Evolutionary conservation across 2,329 filamentous ascomycete genomes (phyloP), one percentile per base, ranked within the genome.

Genomic region (Paecilomyces dactylethromorphus): DNA sequence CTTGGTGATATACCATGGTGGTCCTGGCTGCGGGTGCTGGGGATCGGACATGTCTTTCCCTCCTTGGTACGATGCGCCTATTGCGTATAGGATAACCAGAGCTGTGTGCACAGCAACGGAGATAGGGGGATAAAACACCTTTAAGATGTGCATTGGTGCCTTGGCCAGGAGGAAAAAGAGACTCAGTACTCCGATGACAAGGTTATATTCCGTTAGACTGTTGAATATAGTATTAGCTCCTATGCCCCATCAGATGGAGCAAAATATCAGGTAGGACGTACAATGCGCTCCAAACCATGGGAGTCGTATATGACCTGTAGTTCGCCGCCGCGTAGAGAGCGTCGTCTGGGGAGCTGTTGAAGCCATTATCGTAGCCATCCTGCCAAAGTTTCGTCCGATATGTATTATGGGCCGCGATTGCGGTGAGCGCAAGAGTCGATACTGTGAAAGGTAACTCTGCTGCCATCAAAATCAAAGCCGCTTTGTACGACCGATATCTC

Each of bases 1-100:
- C 70, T 86, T 86, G 56, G 82, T 82, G 63, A 87, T 81, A 67
- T 86, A 87, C 85, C 85, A 87, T 7, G 85, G 83, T 18, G 83
- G 71, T 32, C 84, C 84, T 7, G 76, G 74, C 62, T 84, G 82
- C 2, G 74, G 76, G 61, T 82, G 81, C 1, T 73, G 64, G 0
- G 81, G 79, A 65, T 87, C 85, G 60, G 80, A 83, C 64, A 77
- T 84, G 68, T 87, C 85, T 56, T 81, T 78, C 51, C 79, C 79
- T 11, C 80, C 81, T 68, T 87, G 85, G 58, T 78, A 81, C 60
- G 79, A 74, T 33, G 83, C 76, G 56, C 81, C 80, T 59, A 81
- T 76, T n/a, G 81, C 75, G 69, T 82, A 87, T 15, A 87, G 71
- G 3, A 74, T 74, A 49, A 82, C 66, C 58, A 85, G 73, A 1